Evolutionary conservation across 306 rosid species (phyloP).

Genomic region (Citrullus amarus): DNA sequence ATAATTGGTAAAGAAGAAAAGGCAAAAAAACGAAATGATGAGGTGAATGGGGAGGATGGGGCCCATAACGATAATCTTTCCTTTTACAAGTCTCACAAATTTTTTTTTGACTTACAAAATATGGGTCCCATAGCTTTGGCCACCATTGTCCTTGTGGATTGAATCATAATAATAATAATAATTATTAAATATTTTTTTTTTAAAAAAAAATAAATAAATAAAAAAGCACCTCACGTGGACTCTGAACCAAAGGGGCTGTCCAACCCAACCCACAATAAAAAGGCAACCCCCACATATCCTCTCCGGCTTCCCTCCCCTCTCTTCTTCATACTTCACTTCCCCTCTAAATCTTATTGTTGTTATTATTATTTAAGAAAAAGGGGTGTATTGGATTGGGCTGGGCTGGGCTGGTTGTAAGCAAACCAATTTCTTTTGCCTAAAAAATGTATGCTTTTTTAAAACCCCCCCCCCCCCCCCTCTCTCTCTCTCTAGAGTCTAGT

Average conservation of each 20-base stretch:
- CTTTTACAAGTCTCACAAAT: constrained; percentile 53
- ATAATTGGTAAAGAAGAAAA: constrained; percentile 38
- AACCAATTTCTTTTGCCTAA: constrained; percentile 15
- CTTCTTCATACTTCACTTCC: too few species aligned
- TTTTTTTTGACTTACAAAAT: constrained; percentile 65
- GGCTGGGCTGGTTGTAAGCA: constrained; percentile 16
- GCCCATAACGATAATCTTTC: constrained; percentile 48
- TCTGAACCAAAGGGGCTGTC: constrained; percentile 85
- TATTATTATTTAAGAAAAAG: background rate
- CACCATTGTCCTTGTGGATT: constrained; percentile 91
- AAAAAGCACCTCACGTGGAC: constrained; percentile 99
- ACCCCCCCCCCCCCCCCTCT: background rate
- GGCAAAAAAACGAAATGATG: constrained; percentile 46
- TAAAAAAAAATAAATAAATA: background rate
- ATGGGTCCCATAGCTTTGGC: constrained; percentile 60
- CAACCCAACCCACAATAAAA: constrained; percentile 69
- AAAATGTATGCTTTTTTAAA: constrained; percentile 40
- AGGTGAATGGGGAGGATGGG: constrained; percentile 63
- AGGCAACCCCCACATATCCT: constrained; percentile 10
- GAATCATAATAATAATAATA: constrained; percentile 44
- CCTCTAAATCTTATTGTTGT: background rate
- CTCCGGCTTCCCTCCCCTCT: background rate
- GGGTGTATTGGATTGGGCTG: background rate
- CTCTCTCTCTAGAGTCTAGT: background rate
- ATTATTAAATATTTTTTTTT: too few species aligned